These are phyloP conservation scores for Colletotrichum melonis DNA, from an alignment of 2,329 filamentous ascomycete species.

Conservation along the genomic window DNA sequence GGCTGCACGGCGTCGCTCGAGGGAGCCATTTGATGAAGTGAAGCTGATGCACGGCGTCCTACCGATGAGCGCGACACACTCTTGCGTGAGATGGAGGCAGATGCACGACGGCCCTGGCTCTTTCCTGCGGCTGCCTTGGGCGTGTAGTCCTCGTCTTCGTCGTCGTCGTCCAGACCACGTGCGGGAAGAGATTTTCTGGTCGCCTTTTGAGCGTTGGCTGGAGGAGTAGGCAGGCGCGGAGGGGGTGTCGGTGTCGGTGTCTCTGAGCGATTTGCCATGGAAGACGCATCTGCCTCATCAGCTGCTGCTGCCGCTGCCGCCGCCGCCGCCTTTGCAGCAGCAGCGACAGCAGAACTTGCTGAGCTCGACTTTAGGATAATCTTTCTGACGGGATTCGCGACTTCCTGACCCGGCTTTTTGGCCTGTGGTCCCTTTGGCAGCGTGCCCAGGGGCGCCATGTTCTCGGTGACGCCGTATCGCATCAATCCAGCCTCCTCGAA, in stretches of 20 bases:
- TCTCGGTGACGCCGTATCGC: conserved; percentile 80
- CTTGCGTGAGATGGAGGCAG: conserved; percentile 28
- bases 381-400: conserved; percentile 49
- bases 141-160: conserved; percentile 26
- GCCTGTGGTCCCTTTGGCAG: conserved; percentile 69
- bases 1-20: conserved; percentile 34
- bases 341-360: conserved; percentile 36
- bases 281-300: conserved; percentile 9
- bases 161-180: conserved; percentile 29
- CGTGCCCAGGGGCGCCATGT: conserved; percentile 85
- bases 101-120: conserved; percentile 22
- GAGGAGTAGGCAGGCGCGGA: conserved; percentile 26
- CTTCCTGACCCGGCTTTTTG: conserved; percentile 49
- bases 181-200: conserved; percentile 24
- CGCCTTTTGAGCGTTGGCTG: conserved; percentile 19
- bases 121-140: conserved; percentile 26
- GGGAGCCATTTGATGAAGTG: conserved; percentile 21
- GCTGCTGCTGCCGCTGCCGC: conserved; percentile 16
- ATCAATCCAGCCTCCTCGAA: conserved; percentile 83
- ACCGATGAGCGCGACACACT: conserved; percentile 35
- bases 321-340: background rate
- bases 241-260: conserved; percentile 1
- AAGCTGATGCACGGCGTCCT: conserved; percentile 29
- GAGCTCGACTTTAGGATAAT: conserved; percentile 56
- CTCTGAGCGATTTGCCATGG: conserved; percentile 29